phyloP scores from a whole-genome alignment of 2,329 filamentous ascomycete genomes.

The Neopestalotiopsis clavispora region DNA sequence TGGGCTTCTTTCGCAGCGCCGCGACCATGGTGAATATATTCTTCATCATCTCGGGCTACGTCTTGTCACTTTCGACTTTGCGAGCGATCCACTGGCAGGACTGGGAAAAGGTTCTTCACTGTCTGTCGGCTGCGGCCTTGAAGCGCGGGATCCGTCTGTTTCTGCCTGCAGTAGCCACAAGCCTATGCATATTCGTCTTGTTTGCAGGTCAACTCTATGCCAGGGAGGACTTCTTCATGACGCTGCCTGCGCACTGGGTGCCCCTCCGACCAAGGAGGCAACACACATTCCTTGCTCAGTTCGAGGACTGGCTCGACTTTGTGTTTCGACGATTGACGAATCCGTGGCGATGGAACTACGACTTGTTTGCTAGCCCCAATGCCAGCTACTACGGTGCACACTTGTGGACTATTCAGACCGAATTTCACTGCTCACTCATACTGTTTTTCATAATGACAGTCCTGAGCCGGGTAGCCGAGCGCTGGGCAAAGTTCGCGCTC shows the following conservation, averaged over 20 bases:
- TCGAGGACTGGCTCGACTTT: background rate
- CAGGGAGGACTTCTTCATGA: background rate
- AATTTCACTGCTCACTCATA: background rate
- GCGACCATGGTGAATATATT: background rate
- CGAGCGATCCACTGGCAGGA: background rate
- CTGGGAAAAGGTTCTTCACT: background rate
- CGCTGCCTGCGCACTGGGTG: background rate
- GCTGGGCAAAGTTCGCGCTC: background rate
- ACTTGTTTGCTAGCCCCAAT: background rate
- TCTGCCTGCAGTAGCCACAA: background rate
- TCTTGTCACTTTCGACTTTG: background rate
- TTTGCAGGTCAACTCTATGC: background rate
- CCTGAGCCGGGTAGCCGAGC: background rate
- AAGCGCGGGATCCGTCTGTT: background rate
- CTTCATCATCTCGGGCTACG: background rate
- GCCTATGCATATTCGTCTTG: background rate
- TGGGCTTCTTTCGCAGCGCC: background rate
- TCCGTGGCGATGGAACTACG: conserved; percentile 1
- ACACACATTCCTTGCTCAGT: background rate
- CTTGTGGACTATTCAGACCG: background rate
- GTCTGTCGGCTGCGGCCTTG: background rate
- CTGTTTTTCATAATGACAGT: background rate
- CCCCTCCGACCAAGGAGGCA: background rate
- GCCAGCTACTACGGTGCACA: background rate
- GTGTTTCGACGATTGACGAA: background rate